Evolutionary conservation across 179 eudicot species (phyloP), one percentile per base, ranked within the genome.

Genomic region (Vitellaria paradoxa): DNA sequence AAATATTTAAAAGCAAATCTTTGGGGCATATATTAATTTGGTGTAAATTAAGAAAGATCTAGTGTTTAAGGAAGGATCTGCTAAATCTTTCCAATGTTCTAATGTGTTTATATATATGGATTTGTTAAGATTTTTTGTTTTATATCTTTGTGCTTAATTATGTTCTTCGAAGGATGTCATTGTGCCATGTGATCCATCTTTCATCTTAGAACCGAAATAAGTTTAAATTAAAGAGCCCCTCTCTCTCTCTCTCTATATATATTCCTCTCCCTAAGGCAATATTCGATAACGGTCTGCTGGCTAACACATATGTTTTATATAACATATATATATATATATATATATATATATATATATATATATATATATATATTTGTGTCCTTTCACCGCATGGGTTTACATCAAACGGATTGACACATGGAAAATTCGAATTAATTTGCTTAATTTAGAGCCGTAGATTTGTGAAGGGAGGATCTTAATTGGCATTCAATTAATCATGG

Each of bases 1-100:
- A 75, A 69, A 69, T 76, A 80, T 49, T 66, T 76, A 68, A 55
- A 75, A 65, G 69, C 76, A 70, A 75, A 75, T 70, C 67, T 80
- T 70, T 65, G 42, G 30, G 46, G 15, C 5, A 21, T 14, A 46
- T 56, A 52, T 30, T 30, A 30, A 56, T 66, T 47, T 67, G 20
- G 3, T 76, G 7, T 4, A 20, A 73, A 59, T 7, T 21, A 73
- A 60, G n/a, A 9, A 15, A 10, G 4, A 24, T 17, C 21, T 59
- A 70, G 73, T 70, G 59, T 70, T 10, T 15, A 23, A 24, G 57
- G 4, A 20, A 62, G 26, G 59, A 73, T 73, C 76, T 73, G 42
- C 47, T 7, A 68, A 70, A 70, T 80, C 83, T 70, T 75, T 71
- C 76, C 40, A 80, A 70, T 49, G 15, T 75, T 64, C 72, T 60